Base-by-base conservation (phyloP, 2,329 filamentous ascomycete genomes). In the Botrytis fabae region DNA sequence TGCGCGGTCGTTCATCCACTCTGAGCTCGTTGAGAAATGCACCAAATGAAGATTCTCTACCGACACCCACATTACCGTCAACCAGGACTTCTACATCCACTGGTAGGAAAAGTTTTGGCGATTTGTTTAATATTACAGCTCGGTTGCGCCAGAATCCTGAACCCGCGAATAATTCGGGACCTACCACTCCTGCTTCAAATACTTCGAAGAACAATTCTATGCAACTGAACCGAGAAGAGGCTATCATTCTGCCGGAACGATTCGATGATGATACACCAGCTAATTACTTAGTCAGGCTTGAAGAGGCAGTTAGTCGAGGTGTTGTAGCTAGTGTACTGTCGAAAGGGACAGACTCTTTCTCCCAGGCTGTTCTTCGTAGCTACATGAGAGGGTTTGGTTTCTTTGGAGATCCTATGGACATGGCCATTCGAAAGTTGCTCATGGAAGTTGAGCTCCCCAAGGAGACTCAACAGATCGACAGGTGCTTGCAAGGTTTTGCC, bases 381-480 rank as follows among this genome's bases (percentile, higher is more conserved):
- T 98, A 97, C 80, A 98, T 98, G 92, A 90, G 95, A 70, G 92
- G 92, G 32, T 98, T 98, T 82, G 90, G 91, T 70, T 98, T 98
- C 83, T 98, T 98, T 79, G 95, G 94, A 42, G 95, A 98, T 78
- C 96, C 96, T 0, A 95, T 99, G 85, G 96, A 99, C 81, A 98
- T 99, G 94, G 93, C 95, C 2, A 91, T 98, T 76, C 91, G 96
- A 54, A 98, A 98, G 81, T 87, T 99, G 66, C 86, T 99, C 72
- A 97, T 98, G 93, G 95, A 98, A 80, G 94, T 96, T 4, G 95
- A 98, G 81, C 84, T 99, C 46, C 96, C 96, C 6, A 97, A 97
- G 78, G 96, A 99, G 83, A 98, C 96, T 0, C 96, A 99, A 82
- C 96, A 99, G 79, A 98, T 99, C 76, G 96, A 99, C 82, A 89